A percentile compares a stretch with the other conserved stretches of the same genome.
These are phyloP conservation scores for Trichosporon asahii DNA, from an alignment of 1,284 basidiomycete species.

Conservation along the genomic window DNA sequence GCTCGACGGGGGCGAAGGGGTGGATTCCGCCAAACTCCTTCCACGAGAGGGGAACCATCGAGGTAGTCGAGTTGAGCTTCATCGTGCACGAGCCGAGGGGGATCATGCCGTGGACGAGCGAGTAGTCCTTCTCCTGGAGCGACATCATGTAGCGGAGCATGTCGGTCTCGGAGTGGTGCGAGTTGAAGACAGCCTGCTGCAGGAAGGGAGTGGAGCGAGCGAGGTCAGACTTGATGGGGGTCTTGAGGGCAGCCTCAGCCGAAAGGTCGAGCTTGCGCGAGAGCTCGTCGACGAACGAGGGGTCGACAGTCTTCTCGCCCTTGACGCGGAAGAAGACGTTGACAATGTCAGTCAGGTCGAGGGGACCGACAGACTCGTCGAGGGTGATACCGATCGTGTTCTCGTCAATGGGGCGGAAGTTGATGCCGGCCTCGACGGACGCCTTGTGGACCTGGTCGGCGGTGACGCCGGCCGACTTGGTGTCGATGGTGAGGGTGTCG, in stretches of 20 bases:
- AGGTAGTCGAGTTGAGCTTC: slow-evolving; percentile 95
- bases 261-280: slow-evolving; percentile 42
- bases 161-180: slow-evolving; percentile 95
- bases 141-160: slow-evolving; percentile 95
- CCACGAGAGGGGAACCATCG: slow-evolving; percentile 94
- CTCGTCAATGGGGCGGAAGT: slow-evolving; percentile 76
- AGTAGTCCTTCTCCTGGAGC: slow-evolving; percentile 89
- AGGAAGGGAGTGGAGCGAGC: slow-evolving; percentile 73
- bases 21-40: slow-evolving; percentile 86
- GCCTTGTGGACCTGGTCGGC: slow-evolving; percentile 68
- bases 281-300: slow-evolving; percentile 47
- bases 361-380: slow-evolving; percentile 80
- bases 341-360: slow-evolving; percentile 71
- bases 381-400: slow-evolving; percentile 80
- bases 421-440: slow-evolving; percentile 68
- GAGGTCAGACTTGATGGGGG: slow-evolving; percentile 57
- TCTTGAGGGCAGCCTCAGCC: slow-evolving; percentile 35
- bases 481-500: slow-evolving; percentile 88
- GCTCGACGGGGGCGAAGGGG: slow-evolving; percentile 86
- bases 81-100: slow-evolving; percentile 94
- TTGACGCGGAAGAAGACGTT: slow-evolving; percentile 68
- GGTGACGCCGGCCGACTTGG: slow-evolving; percentile 56
- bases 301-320: slow-evolving; percentile 45
- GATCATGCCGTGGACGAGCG: slow-evolving; percentile 94
- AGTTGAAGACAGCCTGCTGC: slow-evolving; percentile 86